A percentile compares a stretch with the other conserved stretches of the same genome.
phyloP scores from a whole-genome alignment of 805 yeast species.

The Ogataea sp. region DNA sequence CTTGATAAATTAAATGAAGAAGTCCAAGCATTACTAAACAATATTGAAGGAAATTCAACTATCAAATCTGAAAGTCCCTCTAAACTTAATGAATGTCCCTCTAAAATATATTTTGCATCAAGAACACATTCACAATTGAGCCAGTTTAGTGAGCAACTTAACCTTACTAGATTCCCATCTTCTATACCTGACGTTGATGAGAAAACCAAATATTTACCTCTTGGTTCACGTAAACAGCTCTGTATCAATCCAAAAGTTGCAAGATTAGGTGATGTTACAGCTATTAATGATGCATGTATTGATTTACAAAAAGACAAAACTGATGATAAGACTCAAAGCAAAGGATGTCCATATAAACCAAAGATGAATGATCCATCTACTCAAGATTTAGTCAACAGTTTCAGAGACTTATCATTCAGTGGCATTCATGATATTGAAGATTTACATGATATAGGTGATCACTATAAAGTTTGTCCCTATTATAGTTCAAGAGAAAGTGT shows the following conservation, averaged over 20 bases:
- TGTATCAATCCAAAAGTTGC: constrained; percentile 66
- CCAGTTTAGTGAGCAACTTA: constrained; percentile 72
- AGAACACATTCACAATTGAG: constrained; percentile 85
- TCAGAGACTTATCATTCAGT: constrained; percentile 49
- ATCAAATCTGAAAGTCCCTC: constrained; percentile 12
- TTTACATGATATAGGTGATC: constrained; percentile 49
- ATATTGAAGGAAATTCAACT: constrained; percentile 25
- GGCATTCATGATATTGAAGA: constrained; percentile 76
- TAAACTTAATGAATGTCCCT: constrained; percentile 24
- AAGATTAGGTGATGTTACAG: constrained; percentile 35
- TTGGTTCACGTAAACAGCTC: constrained; percentile 80
- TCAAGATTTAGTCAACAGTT: constrained; percentile 27
- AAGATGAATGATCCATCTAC: constrained; percentile 24
- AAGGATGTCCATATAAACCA: constrained; percentile 34
- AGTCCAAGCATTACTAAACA: constrained; percentile 37
- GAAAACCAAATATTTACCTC: constrained; percentile 56
- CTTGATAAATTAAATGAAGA: constrained; percentile 31
- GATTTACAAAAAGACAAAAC: constrained; percentile 46
- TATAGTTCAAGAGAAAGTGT: constrained; percentile 59
- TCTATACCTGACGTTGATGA: constrained; percentile 41
- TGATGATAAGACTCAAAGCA: constrained; percentile 13
- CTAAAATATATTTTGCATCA: constrained; percentile 63
- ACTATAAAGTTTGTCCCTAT: constrained; percentile 67
- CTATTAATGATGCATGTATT: constrained; percentile 73
- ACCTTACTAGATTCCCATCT: constrained; percentile 55